Conservation (phyloP, 148 eudicot genomes). For the Polygonum aviculare region DNA sequence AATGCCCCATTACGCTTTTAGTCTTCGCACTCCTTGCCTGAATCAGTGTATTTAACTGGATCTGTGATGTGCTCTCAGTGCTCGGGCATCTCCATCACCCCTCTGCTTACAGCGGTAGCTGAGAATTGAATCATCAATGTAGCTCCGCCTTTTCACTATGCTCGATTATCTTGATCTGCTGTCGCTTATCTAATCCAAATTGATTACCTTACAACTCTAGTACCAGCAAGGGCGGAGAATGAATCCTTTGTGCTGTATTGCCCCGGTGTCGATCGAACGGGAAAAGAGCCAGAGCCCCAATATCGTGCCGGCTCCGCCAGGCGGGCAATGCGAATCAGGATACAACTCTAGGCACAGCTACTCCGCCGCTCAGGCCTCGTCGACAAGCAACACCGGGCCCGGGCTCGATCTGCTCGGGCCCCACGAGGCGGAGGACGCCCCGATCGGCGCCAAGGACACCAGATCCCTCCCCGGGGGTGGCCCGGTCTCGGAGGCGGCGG, state of each 20-base stretch:
- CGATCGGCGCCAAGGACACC: constrained; percentile 22
- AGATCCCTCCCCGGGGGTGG: constrained; percentile 15
- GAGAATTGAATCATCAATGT: neutral
- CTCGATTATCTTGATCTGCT: neutral
- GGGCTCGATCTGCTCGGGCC: constrained; percentile 21
- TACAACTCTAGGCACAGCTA: constrained; percentile 43
- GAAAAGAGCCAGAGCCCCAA: constrained; percentile 21
- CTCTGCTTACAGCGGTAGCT: neutral
- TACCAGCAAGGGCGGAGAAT: constrained; percentile 15
- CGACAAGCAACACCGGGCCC: constrained; percentile 9
- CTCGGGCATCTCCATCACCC: no score
- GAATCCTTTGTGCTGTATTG: constrained; percentile 99
- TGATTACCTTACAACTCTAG: neutral
- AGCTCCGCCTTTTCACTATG: neutral
- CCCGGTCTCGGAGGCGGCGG: constrained; percentile 14
- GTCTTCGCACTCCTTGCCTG: no score
- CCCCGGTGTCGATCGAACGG: constrained; percentile 78
- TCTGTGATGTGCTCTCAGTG: neutral
- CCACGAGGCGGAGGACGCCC: constrained; percentile 35
- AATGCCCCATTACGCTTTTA: neutral
- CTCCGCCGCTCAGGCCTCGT: constrained; percentile 53
- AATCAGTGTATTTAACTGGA: neutral
- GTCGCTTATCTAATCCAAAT: neutral
- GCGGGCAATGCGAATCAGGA: constrained; percentile 29
- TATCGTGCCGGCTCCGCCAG: constrained; percentile 15